Evolutionary conservation across 83 land plant genomes (phyloP).

Genomic region (Picea abies): DNA sequence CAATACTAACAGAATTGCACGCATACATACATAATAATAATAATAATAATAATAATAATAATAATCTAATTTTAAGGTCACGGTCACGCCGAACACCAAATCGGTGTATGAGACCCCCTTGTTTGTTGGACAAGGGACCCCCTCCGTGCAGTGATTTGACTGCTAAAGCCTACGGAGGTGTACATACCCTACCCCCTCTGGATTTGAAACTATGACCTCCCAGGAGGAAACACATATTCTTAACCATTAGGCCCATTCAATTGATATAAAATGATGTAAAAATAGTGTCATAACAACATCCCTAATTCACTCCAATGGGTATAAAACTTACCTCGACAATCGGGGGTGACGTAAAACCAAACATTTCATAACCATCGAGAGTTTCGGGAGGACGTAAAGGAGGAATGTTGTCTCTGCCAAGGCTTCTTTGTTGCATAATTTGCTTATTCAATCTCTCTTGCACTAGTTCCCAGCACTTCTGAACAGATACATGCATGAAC

Average conservation of each 20-base stretch:
- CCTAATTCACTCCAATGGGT: background rate
- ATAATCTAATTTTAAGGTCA: no score
- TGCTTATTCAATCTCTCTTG: conserved; percentile 43
- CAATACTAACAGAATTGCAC: background rate
- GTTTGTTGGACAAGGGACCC: no score
- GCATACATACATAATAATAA: background rate
- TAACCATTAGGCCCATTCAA: no score
- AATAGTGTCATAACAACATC: background rate
- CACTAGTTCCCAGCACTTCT: conserved; percentile 69
- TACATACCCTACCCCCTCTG: no score
- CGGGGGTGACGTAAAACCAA: conserved; percentile 52
- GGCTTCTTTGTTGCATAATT: conserved; percentile 22
- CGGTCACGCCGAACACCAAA: no score
- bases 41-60: no score
- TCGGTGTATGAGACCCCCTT: no score
- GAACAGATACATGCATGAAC: conserved; percentile 35
- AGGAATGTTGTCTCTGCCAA: conserved; percentile 25
- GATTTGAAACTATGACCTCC: no score
- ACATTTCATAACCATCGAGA: conserved; percentile 68
- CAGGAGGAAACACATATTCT: no score
- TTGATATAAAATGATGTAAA: background rate
- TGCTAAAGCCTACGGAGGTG: no score
- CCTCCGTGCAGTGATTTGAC: no score
- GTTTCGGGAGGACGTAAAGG: conserved; percentile 22
- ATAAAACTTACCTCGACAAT: conserved; percentile 39